Conservation (phyloP, 2,329 filamentous ascomycete genomes). For the Aspergillus aculeatinus region DNA sequence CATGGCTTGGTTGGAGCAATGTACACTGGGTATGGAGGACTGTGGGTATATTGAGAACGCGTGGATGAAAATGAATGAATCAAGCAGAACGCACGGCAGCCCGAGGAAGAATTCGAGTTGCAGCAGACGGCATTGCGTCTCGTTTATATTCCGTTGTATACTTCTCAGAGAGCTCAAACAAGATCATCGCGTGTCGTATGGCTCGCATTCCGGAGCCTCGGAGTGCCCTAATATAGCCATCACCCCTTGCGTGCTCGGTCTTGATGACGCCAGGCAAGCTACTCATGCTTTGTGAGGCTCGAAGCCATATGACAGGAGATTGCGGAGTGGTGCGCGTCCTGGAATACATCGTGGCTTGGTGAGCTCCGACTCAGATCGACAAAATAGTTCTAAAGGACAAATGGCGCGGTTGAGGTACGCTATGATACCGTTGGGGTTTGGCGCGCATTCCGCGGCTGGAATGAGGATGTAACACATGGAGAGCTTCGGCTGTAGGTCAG, state of each 20-base stretch:
- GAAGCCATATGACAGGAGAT: background rate
- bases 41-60: background rate
- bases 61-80: background rate
- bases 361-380: background rate
- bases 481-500: background rate
- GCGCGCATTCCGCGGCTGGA: background rate
- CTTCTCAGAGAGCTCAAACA: background rate
- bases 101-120: background rate
- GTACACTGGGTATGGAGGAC: too few relatives aligned
- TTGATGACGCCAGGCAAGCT: background rate
- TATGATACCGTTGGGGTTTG: background rate
- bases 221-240: background rate
- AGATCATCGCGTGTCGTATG: background rate
- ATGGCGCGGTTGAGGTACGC: background rate
- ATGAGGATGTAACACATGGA: background rate
- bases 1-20: background rate
- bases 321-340: background rate
- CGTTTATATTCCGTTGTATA: background rate
- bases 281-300: background rate
- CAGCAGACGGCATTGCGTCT: background rate
- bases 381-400: background rate
- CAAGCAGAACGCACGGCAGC: background rate
- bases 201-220: slow-evolving; percentile 1
- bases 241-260: slow-evolving; percentile 1
- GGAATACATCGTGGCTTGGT: background rate